Conservation (phyloP, 2,329 filamentous ascomycete species). For the Pseudogymnoascus sp. region DNA sequence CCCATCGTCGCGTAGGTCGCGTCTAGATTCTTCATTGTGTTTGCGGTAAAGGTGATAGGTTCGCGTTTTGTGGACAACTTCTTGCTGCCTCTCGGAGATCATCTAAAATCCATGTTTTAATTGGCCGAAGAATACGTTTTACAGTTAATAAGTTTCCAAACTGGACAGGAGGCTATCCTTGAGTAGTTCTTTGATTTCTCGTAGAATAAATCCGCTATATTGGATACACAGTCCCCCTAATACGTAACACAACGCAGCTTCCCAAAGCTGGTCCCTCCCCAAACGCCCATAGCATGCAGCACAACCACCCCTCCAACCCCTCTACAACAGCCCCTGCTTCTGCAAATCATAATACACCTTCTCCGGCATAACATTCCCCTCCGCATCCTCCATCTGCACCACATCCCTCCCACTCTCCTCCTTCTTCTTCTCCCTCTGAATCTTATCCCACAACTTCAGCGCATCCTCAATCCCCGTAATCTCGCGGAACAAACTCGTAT, state of each 20-base stretch:
- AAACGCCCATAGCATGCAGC: not conserved
- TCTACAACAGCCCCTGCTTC: slow-evolving; percentile 74
- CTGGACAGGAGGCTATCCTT: not conserved
- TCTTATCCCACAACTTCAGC: slow-evolving; percentile 82
- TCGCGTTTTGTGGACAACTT: too few relatives aligned
- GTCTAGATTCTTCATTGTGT: too few relatives aligned
- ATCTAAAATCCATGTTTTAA: too few relatives aligned
- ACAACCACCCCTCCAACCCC: not conserved
- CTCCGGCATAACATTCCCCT: slow-evolving; percentile 98
- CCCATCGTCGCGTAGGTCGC: too few relatives aligned
- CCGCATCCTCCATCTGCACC: slow-evolving; percentile 96
- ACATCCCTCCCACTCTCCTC: slow-evolving; percentile 62
- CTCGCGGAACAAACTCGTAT: slow-evolving; percentile 83
- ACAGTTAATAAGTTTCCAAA: not conserved
- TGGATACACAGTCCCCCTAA: not conserved
- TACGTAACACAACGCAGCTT: not conserved
- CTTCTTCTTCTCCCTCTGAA: slow-evolving; percentile 75
- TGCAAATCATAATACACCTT: slow-evolving; percentile 95
- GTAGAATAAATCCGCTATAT: not conserved
- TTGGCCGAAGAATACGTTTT: not conserved
- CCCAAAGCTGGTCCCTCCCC: not conserved
- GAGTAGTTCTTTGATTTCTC: not conserved
- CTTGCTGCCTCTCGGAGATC: too few relatives aligned
- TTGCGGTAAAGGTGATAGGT: too few relatives aligned
- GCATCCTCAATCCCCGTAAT: slow-evolving; percentile 91